phyloP scores from a whole-genome alignment of 352 stramenopile genomes.

The Phytophthora pinifolia region DNA sequence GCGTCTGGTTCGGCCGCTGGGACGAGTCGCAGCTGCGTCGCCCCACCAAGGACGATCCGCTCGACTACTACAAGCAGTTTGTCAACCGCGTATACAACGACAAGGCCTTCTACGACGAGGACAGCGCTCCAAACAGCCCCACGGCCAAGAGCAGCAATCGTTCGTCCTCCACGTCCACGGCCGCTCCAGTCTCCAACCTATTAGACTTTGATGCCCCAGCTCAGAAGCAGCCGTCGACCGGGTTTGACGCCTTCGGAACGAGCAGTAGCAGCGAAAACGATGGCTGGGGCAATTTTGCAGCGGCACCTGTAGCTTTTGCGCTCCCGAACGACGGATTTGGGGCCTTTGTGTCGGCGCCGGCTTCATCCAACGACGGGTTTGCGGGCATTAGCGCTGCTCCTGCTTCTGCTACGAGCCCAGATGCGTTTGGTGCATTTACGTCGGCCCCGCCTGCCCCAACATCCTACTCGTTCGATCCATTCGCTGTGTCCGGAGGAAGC shows the following conservation, averaged over 20 bases:
- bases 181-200: slow-evolving; percentile 38
- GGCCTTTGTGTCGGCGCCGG: slow-evolving; percentile 34
- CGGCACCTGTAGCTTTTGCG: slow-evolving; percentile 18
- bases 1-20: slow-evolving; percentile 89
- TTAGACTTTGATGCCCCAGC: slow-evolving; percentile 56
- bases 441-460: slow-evolving; percentile 19
- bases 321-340: slow-evolving; percentile 42
- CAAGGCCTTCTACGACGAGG: slow-evolving; percentile 70
- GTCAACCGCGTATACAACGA: slow-evolving; percentile 87
- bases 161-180: not conserved
- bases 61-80: slow-evolving; percentile 88
- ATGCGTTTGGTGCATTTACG: slow-evolving; percentile 40
- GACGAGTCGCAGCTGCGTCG: slow-evolving; percentile 72
- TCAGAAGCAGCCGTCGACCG: slow-evolving; percentile 11
- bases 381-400: slow-evolving; percentile 38
- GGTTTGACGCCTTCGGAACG: slow-evolving; percentile 48
- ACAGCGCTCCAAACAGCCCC: slow-evolving; percentile 17
- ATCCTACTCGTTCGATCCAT: slow-evolving; percentile 37
- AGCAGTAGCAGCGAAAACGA: slow-evolving; percentile 15
- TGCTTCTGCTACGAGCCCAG: slow-evolving; percentile 13
- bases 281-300: slow-evolving; percentile 39
- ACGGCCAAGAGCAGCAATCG: slow-evolving; percentile 3
- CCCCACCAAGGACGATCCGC: slow-evolving; percentile 66
- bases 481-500: slow-evolving; percentile 20
- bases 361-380: slow-evolving; percentile 34